Evolutionary conservation across 1,284 basidiomycete species (phyloP).

Genomic region (Cryptococcus deneoformans): DNA sequence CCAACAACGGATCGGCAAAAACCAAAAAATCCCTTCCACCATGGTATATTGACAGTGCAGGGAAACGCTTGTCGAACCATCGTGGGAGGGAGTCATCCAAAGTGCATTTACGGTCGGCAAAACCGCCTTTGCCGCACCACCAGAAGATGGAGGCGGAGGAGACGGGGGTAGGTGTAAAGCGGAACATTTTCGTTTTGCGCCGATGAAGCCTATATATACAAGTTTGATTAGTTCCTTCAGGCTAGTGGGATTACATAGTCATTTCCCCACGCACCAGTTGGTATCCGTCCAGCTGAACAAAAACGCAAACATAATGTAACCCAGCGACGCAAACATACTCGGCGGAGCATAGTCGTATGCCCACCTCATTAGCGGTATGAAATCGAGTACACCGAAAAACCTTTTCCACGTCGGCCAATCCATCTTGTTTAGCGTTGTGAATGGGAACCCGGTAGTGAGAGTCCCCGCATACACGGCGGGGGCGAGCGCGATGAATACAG

Average conservation of each 20-base stretch:
- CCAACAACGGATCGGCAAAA: constrained; percentile 53
- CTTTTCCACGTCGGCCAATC: constrained; percentile 59
- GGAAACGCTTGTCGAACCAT: constrained; percentile 60
- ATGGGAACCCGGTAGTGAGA: constrained; percentile 59
- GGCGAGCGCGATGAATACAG: constrained; percentile 60
- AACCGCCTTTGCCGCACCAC: constrained; percentile 62
- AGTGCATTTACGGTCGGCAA: constrained; percentile 58
- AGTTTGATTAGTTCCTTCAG: neutral
- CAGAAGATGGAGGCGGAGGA: constrained; percentile 56
- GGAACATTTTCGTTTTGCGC: constrained; percentile 62
- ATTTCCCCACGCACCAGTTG: constrained; percentile 52
- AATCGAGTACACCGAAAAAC: constrained; percentile 61
- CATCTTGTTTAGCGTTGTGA: constrained; percentile 54
- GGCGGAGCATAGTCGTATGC: constrained; percentile 59
- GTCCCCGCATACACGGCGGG: constrained; percentile 63
- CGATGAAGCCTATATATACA: constrained; percentile 48
- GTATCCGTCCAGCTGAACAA: constrained; percentile 59
- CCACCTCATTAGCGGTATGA: constrained; percentile 61
- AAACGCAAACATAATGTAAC: constrained; percentile 60
- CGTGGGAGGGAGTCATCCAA: constrained; percentile 54
- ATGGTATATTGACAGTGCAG: constrained; percentile 58
- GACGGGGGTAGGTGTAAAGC: constrained; percentile 62
- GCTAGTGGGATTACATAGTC: neutral
- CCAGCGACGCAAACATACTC: constrained; percentile 49
- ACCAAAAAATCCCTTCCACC: constrained; percentile 57